Evolutionary conservation across 345 rosid genomes (phyloP).

Genomic region (Citrus inodora): DNA sequence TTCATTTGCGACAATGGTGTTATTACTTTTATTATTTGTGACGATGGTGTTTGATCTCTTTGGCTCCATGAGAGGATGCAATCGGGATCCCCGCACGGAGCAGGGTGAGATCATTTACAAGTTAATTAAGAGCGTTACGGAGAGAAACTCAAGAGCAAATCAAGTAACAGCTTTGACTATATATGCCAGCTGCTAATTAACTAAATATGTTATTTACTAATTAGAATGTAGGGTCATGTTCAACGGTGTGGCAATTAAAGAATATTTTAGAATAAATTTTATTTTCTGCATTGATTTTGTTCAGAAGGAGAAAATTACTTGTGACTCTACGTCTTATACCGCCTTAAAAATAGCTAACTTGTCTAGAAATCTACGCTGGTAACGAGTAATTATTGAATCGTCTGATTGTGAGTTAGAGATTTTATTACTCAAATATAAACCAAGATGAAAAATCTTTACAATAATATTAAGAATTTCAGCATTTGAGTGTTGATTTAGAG

Average conservation of each 20-base stretch:
- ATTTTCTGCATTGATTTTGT: not conserved
- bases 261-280: not conserved
- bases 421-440: no score
- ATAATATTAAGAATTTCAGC: no score
- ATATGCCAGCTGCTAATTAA: not conserved
- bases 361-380: not conserved
- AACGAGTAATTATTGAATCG: not conserved
- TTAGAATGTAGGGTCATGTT: not conserved
- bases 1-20: not conserved
- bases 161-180: not conserved
- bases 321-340: not conserved
- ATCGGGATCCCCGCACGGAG: constrained; percentile 6
- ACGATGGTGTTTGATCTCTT: constrained; percentile 1
- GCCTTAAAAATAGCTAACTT: not conserved
- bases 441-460: no score
- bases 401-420: no score
- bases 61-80: constrained; percentile 15
- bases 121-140: not conserved
- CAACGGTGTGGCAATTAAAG: not conserved
- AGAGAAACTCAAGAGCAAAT: not conserved
- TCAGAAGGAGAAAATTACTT: not conserved
- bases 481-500: no score
- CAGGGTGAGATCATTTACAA: not conserved
- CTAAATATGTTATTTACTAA: not conserved
- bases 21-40: not conserved